Evolutionary conservation across 176 grass and related monocot species (phyloP).

Genomic region (Eragrostis nindensis): DNA sequence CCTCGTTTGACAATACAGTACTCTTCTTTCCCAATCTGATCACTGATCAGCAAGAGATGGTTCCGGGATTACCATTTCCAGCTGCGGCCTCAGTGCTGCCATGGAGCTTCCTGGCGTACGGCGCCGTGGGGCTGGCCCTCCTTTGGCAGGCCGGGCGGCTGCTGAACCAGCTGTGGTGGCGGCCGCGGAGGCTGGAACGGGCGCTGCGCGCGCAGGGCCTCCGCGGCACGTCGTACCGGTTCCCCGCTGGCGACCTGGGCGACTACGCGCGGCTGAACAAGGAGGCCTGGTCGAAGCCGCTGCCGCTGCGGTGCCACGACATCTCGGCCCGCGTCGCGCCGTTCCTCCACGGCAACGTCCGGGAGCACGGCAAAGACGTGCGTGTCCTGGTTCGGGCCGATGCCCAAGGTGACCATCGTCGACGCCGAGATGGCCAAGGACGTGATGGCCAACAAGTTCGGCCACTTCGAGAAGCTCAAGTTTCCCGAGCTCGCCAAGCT

Average conservation of each 20-base stretch:
- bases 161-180: not conserved
- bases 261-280: slow-evolving; percentile 31
- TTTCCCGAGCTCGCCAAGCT: not conserved
- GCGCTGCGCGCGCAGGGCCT: not conserved
- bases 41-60: not conserved
- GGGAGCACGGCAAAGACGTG: slow-evolving; percentile 47
- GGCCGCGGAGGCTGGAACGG: not conserved
- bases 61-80: not conserved
- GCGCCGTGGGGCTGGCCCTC: not conserved
- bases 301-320: slow-evolving; percentile 50
- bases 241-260: not conserved
- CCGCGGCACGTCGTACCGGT: not conserved
- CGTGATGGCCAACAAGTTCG: slow-evolving; percentile 49
- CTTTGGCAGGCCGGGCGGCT: not conserved
- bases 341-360: slow-evolving; percentile 41
- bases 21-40: too few relatives aligned
- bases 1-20: too few relatives aligned
- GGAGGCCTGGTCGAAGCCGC: slow-evolving; percentile 37
- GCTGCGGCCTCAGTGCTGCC: not conserved
- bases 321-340: slow-evolving; percentile 42
- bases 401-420: slow-evolving; percentile 40
- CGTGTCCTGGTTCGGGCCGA: slow-evolving; percentile 56
- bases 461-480: slow-evolving; percentile 47
- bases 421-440: slow-evolving; percentile 31
- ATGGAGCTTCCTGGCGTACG: not conserved